Conservation (phyloP, 1,284 basidiomycete species). For the Phlebopus sp. region DNA sequence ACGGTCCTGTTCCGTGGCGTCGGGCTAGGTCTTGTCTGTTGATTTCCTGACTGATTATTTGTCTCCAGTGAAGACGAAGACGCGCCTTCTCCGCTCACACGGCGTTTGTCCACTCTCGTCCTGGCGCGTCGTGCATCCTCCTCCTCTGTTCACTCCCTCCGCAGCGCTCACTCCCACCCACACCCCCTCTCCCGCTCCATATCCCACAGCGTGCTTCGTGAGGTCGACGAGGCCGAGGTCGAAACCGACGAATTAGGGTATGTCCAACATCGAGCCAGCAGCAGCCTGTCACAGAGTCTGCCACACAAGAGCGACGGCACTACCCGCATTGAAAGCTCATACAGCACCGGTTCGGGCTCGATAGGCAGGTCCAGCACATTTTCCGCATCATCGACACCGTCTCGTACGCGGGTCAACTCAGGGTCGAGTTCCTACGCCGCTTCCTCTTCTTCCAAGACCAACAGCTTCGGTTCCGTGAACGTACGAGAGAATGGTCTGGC, state of each 20-base stretch:
- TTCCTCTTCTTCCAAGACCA: constrained; percentile 13
- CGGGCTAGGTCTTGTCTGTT: background rate
- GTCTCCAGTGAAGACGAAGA: constrained; percentile 71
- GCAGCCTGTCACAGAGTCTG: constrained; percentile 18
- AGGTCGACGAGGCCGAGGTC: constrained; percentile 20
- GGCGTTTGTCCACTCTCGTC: constrained; percentile 56
- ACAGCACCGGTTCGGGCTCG: constrained; percentile 23
- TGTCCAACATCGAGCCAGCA: constrained; percentile 8
- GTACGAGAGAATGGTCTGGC: constrained; percentile 17
- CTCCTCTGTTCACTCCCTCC: constrained; percentile 26
- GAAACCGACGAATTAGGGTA: constrained; percentile 25
- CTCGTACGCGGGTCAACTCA: constrained; percentile 15
- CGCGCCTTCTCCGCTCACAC: constrained; percentile 70
- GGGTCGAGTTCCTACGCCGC: constrained; percentile 13
- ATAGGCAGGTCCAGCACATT: constrained; percentile 23
- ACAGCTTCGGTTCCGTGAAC: constrained; percentile 5
- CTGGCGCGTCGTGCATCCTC: constrained; percentile 42
- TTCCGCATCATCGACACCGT: constrained; percentile 17
- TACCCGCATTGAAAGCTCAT: constrained; percentile 22
- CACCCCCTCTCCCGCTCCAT: constrained; percentile 35
- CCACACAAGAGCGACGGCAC: constrained; percentile 23
- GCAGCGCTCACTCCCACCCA: constrained; percentile 16
- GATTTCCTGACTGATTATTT: background rate
- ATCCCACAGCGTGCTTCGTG: constrained; percentile 31
- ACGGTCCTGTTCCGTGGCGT: constrained; percentile 3